Evolutionary conservation across 2,329 filamentous ascomycete species (phyloP), one percentile per base, ranked within the genome.

Genomic region (Penicillium sp.): DNA sequence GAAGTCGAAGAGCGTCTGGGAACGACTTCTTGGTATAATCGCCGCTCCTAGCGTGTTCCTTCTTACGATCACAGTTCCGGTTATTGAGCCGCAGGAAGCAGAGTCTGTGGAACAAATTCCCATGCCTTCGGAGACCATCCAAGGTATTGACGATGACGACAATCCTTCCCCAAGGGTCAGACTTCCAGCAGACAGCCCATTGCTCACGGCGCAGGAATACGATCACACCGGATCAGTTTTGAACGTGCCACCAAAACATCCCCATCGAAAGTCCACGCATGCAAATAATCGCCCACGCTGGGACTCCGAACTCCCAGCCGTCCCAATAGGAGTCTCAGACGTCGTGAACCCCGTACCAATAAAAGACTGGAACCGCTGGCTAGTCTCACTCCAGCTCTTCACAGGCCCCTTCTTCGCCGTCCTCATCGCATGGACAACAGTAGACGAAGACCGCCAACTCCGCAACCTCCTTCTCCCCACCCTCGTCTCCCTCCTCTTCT

Each of bases 41-140:
- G 91, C 91, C 7, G 85, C 89, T n/a, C 88, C 91, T 1, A 95
- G 87, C 60, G 89, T 99, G 31, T 88, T 99, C 54, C 73, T 97
- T 2, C 77, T 99, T 3, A 92, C 92, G 0, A 83, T 93, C 39
- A 99, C 93, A 0, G 71, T 99, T 4, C 93, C 95, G 0, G 90
- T 99, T 0, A 88, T 95, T 5, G 92, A 97, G 61, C 80, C 81
- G 1, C 77, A 81, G 16, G 76, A 71, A 30, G 65, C 79, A 7
- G 79, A 82, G 11, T 71, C 75, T 3, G 71, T 70, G 4, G 67
- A 61, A 13, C 30, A 66, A 1, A 75, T 77, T 4, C 67, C 72
- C 7, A 64, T 67, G 13, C 51, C 59, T 9, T 53, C 61, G 8
- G 56, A 62, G 6, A 53, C 60, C n/a, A 52, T 64, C 41, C 55